Evolutionary conservation across 306 rosid genomes (phyloP), one percentile per base, ranked within the genome.

Genomic region (Malus sylvestris): DNA sequence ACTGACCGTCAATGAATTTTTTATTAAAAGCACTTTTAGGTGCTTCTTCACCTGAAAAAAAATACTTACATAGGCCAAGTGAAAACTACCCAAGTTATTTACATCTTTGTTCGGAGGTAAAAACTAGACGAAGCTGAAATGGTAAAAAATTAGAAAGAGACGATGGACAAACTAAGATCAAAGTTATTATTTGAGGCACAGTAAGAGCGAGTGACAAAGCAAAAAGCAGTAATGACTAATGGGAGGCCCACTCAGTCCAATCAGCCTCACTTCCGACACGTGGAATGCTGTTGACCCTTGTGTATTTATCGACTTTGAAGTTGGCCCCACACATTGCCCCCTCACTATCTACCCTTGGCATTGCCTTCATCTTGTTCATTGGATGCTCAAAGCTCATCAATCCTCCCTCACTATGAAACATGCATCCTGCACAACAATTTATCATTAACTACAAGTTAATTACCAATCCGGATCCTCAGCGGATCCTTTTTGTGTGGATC

Each of bases 301-400:
- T 16, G 20, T 12, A 96, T 67, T 83, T 89, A 76, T 96, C 99
- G 15, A 96, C 99, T 72, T 88, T 96, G 85, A 96, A 96, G 74
- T 86, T 80, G 59, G 99, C 98, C 71, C 99, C 99, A 87, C 99
- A 96, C 90, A 92, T 81, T 30, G 73, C 91, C 8, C 99, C 99
- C 79, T 96, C 98, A 79, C 99, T 92, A 29, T 96, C 99, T 32
- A 91, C 10, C 78, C 98, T 88, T 1, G 97, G 99, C 99, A 96
- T 92, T 75, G 99, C 89, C 81, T 91, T 96, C 89, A 96, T 64
- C 79, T 85, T 88, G 80, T 96, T 85, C 99, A 96, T 86, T 77
- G 99, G 99, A 86, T 96, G 99, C 88, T 96, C 98, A 86, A 92
- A 96, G 84, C 96, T 96, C 96, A 96, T 82, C 73, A 96, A 14